A percentile compares a stretch with the other conserved stretches of the same genome.
phyloP scores from a whole-genome alignment of 169 alveolate species.

The Toxoplasma gondii region DNA sequence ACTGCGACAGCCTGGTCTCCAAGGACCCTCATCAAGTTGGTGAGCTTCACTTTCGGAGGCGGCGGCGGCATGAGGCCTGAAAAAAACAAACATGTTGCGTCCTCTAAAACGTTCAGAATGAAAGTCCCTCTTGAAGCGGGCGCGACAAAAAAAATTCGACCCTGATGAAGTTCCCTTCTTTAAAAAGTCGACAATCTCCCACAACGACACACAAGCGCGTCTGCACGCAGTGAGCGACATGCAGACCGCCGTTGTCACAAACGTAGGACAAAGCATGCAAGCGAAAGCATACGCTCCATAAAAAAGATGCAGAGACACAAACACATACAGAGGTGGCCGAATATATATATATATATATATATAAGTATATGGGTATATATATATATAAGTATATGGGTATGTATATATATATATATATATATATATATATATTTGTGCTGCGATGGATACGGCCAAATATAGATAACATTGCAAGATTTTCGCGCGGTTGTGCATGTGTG shows the following conservation, averaged over 20 bases:
- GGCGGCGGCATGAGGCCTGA: conserved; percentile 87
- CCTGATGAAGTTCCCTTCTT: neutral
- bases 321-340: neutral
- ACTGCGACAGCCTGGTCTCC: conserved; percentile 83
- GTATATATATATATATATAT: too few relatives aligned
- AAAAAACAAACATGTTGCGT: neutral
- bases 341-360: neutral
- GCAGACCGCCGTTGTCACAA: too few relatives aligned
- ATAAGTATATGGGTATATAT: neutral
- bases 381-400: too few relatives aligned
- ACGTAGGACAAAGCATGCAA: too few relatives aligned
- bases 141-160: neutral
- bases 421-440: too few relatives aligned
- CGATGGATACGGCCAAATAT: too few relatives aligned
- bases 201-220: neutral
- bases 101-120: neutral
- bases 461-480: too few relatives aligned
- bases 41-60: conserved; percentile 88
- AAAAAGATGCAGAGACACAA: neutral
- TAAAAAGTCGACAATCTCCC: neutral
- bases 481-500: too few relatives aligned
- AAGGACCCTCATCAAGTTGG: conserved; percentile 86
- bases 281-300: too few relatives aligned
- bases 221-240: too few relatives aligned
- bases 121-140: neutral